Conservation (phyloP, 139 green algal genomes). For the Chlorella sp. region DNA sequence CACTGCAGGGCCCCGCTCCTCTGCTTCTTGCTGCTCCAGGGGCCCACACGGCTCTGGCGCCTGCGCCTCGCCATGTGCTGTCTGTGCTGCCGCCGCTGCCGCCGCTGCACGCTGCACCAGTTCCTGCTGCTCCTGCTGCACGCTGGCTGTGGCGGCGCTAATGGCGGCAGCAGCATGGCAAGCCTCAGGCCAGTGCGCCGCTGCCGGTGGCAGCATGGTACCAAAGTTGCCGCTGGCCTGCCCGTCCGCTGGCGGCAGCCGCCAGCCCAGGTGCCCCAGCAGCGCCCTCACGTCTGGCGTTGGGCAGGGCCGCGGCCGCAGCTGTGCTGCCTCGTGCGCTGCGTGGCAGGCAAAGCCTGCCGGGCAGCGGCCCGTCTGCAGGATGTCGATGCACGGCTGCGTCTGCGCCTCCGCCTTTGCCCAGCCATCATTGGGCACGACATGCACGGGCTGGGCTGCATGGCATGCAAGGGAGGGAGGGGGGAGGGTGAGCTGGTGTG, state of each 20-base stretch:
- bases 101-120: too few relatives aligned
- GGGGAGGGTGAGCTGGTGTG: too few relatives aligned
- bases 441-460: neutral
- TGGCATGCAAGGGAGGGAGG: neutral
- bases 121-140: too few relatives aligned
- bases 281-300: neutral
- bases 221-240: neutral
- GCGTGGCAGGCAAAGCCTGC: neutral
- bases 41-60: too few relatives aligned
- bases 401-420: neutral
- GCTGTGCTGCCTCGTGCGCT: neutral
- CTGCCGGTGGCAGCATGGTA: too few relatives aligned
- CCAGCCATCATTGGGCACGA: neutral
- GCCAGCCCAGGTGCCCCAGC: neutral
- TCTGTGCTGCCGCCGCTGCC: neutral
- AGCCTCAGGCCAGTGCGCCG: too few relatives aligned
- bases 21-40: too few relatives aligned
- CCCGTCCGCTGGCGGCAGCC: neutral
- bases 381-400: neutral
- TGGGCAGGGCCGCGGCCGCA: neutral
- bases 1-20: too few relatives aligned
- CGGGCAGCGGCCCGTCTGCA: slow-evolving; percentile 4
- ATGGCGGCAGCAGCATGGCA: too few relatives aligned
- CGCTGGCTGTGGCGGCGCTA: too few relatives aligned
- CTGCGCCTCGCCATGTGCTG: neutral